Percentiles rank a stretch among this genome's conserved stretches.
These are phyloP conservation scores for Xylaria sp. DNA, from an alignment of 2,329 filamentous ascomycete species.

Conservation along the genomic window DNA sequence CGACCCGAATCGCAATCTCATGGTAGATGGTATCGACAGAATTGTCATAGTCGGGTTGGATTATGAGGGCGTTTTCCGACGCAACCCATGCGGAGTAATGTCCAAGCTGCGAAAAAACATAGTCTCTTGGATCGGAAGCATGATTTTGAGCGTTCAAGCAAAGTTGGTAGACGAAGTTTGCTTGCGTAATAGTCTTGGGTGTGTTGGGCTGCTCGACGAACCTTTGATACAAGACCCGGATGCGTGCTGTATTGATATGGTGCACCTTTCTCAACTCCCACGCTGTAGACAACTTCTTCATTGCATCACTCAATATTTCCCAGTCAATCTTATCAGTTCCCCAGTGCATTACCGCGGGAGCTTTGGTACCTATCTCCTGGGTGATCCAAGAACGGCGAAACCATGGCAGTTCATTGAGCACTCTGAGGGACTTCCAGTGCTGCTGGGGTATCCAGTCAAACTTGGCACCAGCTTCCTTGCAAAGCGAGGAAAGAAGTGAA, in stretches of 20 bases:
- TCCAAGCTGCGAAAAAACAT: background rate
- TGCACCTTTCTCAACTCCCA: background rate
- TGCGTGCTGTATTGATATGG: background rate
- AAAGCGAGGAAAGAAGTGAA: background rate
- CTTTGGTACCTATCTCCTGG: conserved; percentile 41
- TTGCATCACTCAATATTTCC: conserved; percentile 28
- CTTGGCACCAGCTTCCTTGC: conserved; percentile 26
- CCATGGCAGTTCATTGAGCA: conserved; percentile 7
- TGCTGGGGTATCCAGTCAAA: conserved; percentile 4
- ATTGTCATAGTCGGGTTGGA: conserved; percentile 2
- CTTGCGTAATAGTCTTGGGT: background rate
- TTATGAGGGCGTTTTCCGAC: background rate
- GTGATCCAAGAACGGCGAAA: conserved; percentile 43
- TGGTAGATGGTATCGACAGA: conserved; percentile 1
- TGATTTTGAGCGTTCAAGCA: background rate
- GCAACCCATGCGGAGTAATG: background rate
- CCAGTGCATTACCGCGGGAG: conserved; percentile 41
- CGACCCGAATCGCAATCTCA: background rate
- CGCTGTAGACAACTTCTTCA: background rate
- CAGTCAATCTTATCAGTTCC: conserved; percentile 39
- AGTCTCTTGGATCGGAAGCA: background rate
- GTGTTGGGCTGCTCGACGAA: background rate
- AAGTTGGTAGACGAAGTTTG: background rate
- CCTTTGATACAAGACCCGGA: background rate
- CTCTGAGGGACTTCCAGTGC: background rate